Evolutionary conservation across 192 early-diverging fungal species (phyloP), one percentile per base, ranked within the genome.

Genomic region (Umbelopsis sp.): DNA sequence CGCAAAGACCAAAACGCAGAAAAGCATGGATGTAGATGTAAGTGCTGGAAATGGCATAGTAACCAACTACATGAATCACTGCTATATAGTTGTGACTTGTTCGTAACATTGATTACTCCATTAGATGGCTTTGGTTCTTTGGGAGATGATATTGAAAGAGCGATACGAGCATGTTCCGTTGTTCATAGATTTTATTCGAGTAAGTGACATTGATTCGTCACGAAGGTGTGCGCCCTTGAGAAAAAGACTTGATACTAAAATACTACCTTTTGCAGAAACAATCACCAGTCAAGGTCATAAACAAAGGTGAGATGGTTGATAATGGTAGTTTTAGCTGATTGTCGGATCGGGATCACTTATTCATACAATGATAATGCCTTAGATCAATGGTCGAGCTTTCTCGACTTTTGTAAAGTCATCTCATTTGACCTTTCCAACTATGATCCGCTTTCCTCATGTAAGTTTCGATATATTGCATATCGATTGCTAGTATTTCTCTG

Each of bases 21-120:
- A 70, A 47, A 75, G 73, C 47, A 75, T 75, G 73, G 73, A 75
- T 48, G 48, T 70, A 9, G 73, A 75, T 12, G 73, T 75, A 70
- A 66, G 67, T n/a, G 3, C 18, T 30, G 3, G 27, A 46, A 18
- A 47, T 44, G 25, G 9, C 16, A 15, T 7, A 37, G n/a, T 10
- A 37, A 20, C 15, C 6, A 1, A 11, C 1, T 10, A 52, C 12
- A 10, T 6, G 4, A 41, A 6, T 41, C 7, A 6, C 37, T 41
- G 10, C 1, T 41, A 6, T 10, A 9, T 10, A 10, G 37, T 6
- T 9, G 6, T 41, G 37, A 41, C 37, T 41, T 10, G 37, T 6
- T 41, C 0, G 2, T 41, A 41, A 41, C 37, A 0, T 1, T 41
- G 37, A 41, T 41, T 37, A 8, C 1, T 65, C 11, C 9, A 20